Base-by-base conservation (phyloP, 441 rosid genomes). In the Pelargonium citronellum region DNA sequence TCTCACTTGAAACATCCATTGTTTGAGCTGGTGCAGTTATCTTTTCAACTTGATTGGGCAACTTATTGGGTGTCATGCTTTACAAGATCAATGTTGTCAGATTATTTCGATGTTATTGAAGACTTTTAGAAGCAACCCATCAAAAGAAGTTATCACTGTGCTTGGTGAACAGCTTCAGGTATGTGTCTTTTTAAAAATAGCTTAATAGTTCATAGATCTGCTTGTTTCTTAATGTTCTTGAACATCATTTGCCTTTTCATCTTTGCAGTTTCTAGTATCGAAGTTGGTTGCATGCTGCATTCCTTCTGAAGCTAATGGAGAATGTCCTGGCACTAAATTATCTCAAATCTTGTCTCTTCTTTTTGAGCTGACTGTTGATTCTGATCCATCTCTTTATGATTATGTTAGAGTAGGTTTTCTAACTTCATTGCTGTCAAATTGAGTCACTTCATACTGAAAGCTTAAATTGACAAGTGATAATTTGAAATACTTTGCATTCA, bases 151-250 rank as follows among this genome's bases (percentile, higher is more conserved):
- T 82, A 76, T 81, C 46, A 73, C 71, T 82, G 95, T 91, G 75
- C 87, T 92, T 44, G 98, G 99, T 63, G 96, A 92, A 79, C 98
- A 91, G 73, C 95, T 95, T 76, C 99, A 92, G 95, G 98, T 92
- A 76, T 67, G 24, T 49, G 2, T 78, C 68, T 74, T 47, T 74
- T 77, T 73, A 69, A 55, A 60, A 61, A 49, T 44, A 34, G 11
- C 34, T 41, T 67, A 13, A 22, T 57, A 49, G 13, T 60, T 60
- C 34, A 60, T 20, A 30, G 9, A 20, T 58, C 10, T 10, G 34
- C 67, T 4, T 34, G 43, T 65, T 39, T 69, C 51, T 34, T 57
- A 73, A 15, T 61, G 9, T 71, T 69, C 51, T 37, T 34, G 61
- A 30, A 71, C 76, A 63, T 69, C 51, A 43, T 43, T 17, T 77